A percentile compares a stretch with the other conserved stretches of the same genome.
phyloP scores from a whole-genome alignment of 2,329 filamentous ascomycete genomes.

The Aspergillus bombycis region DNA sequence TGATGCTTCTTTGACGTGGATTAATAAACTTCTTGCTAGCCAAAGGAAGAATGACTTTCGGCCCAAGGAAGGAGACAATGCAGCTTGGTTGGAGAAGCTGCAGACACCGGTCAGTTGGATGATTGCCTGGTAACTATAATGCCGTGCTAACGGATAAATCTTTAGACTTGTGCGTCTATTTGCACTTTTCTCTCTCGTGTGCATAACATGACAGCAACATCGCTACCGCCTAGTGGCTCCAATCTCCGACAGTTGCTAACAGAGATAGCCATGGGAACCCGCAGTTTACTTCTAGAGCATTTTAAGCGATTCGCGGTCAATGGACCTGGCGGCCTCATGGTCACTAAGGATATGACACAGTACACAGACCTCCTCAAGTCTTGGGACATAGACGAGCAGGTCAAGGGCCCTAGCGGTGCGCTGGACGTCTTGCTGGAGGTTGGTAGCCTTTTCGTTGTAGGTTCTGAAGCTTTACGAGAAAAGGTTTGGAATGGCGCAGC shows the following conservation, averaged over 20 bases:
- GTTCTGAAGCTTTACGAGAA: constrained; percentile 74
- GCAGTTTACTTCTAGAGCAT: constrained; percentile 82
- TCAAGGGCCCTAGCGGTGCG: constrained; percentile 52
- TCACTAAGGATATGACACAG: constrained; percentile 92
- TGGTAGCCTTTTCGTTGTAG: constrained; percentile 93
- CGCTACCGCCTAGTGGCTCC: constrained; percentile 66
- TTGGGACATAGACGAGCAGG: constrained; percentile 75
- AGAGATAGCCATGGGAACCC: constrained; percentile 79
- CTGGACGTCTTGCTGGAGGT: constrained; percentile 91
- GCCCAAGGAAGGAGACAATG: constrained; percentile 73
- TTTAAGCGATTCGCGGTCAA: constrained; percentile 94
- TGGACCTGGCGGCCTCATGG: constrained; percentile 89
- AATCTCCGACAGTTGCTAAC: constrained; percentile 82
- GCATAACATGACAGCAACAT: constrained; percentile 63
- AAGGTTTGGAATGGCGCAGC: constrained; percentile 64
- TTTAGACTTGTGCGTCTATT: constrained; percentile 73
- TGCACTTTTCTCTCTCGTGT: constrained; percentile 77
- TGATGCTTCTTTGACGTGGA: constrained; percentile 76
- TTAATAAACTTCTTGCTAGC: constrained; percentile 68
- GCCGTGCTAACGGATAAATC: constrained; percentile 13
- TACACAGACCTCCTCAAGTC: constrained; percentile 84
- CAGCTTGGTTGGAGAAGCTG: constrained; percentile 67
- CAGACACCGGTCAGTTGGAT: constrained; percentile 65
- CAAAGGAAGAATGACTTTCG: constrained; percentile 91
- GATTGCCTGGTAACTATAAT: background rate